A percentile compares a stretch with the other conserved stretches of the same genome.
phyloP scores from a whole-genome alignment of 2,329 filamentous ascomycete genomes.

The Colletotrichum scovillei region DNA sequence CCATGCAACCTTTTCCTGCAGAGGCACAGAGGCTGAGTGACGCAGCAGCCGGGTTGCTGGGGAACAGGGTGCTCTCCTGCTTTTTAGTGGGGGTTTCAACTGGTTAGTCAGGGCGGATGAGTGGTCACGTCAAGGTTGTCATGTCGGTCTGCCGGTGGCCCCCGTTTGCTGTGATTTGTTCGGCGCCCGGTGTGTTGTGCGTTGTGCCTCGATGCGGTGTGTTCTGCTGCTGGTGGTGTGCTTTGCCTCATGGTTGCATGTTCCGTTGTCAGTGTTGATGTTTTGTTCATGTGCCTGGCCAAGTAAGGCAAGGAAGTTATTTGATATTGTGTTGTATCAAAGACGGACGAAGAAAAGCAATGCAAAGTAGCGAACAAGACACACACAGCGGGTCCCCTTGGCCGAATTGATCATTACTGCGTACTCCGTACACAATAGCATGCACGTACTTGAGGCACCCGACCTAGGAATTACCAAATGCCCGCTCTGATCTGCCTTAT shows the following conservation, averaged over 20 bases:
- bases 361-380: not conserved
- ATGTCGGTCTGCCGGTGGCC: not conserved
- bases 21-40: not conserved
- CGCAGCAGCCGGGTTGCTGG: constrained; percentile 32
- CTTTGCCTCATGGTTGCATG: not conserved
- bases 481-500: constrained; percentile 5
- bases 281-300: not conserved
- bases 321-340: not conserved
- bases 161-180: not conserved
- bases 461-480: not conserved
- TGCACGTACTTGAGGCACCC: not conserved
- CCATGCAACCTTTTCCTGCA: not conserved
- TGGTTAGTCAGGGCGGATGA: not conserved
- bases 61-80: constrained; percentile 30
- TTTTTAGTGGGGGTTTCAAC: constrained; percentile 8
- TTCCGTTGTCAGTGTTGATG: not conserved
- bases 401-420: too few relatives aligned
- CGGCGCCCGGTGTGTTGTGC: not conserved
- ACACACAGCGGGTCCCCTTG: not conserved
- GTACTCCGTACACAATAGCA: too few relatives aligned
- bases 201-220: not conserved
- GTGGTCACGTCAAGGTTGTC: constrained; percentile 3
- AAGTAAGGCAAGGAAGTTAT: too few relatives aligned
- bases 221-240: not conserved
- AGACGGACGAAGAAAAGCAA: constrained; percentile 4